phyloP scores from a whole-genome alignment of 225 moss, liverwort and hornwort genomes.

The Asterella californica region DNA sequence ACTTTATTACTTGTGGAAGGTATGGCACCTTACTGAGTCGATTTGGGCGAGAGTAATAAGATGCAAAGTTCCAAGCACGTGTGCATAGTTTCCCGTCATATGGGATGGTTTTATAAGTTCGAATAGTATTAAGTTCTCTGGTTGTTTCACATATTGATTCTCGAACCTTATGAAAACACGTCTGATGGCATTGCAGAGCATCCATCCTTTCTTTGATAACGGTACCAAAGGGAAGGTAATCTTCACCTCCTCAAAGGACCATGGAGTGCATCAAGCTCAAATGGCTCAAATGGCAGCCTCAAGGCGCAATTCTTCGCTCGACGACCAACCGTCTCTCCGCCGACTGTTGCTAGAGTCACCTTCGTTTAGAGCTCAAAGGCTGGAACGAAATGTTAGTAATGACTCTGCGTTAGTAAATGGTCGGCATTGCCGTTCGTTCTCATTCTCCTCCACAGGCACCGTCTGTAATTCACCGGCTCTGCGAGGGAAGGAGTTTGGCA shows the following conservation, averaged over 20 bases:
- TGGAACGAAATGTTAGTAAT: constrained; percentile 29
- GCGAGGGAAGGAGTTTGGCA: constrained; percentile 57
- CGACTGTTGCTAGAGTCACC: constrained; percentile 36
- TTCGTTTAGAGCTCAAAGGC: neutral
- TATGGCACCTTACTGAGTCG: constrained; percentile 12
- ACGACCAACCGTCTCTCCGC: constrained; percentile 28
- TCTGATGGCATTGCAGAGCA: constrained; percentile 50
- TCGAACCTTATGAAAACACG: neutral
- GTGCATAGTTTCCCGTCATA: too few species aligned
- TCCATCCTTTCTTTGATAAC: constrained; percentile 79
- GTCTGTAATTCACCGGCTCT: constrained; percentile 49
- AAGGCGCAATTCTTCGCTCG: neutral
- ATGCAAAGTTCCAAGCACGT: neutral
- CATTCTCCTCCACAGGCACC: constrained; percentile 62
- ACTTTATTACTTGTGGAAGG: constrained; percentile 98
- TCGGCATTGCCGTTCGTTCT: constrained; percentile 65
- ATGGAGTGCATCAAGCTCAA: constrained; percentile 24
- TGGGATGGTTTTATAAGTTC: too few species aligned
- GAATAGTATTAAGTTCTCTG: neutral
- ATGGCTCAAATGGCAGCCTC: neutral
- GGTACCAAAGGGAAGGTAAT: constrained; percentile 71
- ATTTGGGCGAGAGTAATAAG: neutral
- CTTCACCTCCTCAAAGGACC: constrained; percentile 77
- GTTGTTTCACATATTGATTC: neutral
- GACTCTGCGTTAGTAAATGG: constrained; percentile 57